A percentile compares a stretch with the other conserved stretches of the same genome.
phyloP scores from a whole-genome alignment of 139 green algal species.

The Zygnema cylindricum region DNA sequence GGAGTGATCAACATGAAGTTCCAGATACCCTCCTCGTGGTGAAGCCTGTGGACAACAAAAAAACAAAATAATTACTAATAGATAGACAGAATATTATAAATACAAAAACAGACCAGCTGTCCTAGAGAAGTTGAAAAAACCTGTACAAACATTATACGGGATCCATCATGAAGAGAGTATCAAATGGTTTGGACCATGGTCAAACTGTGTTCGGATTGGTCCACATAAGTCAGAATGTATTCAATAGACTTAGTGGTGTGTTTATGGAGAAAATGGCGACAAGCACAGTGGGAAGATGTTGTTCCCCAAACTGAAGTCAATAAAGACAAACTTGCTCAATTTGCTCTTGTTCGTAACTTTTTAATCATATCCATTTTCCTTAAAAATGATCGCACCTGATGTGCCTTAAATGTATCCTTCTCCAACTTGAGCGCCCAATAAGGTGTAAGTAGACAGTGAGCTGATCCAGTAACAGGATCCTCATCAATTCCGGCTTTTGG shows the following conservation, averaged over 20 bases:
- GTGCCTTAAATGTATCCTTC: conserved; percentile 39
- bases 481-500: conserved; percentile 83
- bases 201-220: neutral
- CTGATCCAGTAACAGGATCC: conserved; percentile 85
- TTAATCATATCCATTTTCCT: neutral
- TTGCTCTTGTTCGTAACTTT: too few relatives aligned
- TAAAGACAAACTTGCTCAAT: too few relatives aligned
- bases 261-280: too few relatives aligned
- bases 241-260: neutral
- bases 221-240: neutral
- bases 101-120: neutral
- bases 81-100: conserved; percentile 22
- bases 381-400: conserved; percentile 20
- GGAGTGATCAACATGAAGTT: conserved; percentile 20
- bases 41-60: conserved; percentile 41
- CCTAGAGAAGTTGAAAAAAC: neutral
- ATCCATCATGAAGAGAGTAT: neutral
- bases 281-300: too few relatives aligned
- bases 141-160: neutral
- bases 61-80: conserved; percentile 9
- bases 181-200: neutral
- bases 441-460: conserved; percentile 66
- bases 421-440: conserved; percentile 59
- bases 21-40: conserved; percentile 25
- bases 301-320: too few relatives aligned